phyloP scores from a whole-genome alignment of 306 rosid genomes.

The Leucaena leucocephala region DNA sequence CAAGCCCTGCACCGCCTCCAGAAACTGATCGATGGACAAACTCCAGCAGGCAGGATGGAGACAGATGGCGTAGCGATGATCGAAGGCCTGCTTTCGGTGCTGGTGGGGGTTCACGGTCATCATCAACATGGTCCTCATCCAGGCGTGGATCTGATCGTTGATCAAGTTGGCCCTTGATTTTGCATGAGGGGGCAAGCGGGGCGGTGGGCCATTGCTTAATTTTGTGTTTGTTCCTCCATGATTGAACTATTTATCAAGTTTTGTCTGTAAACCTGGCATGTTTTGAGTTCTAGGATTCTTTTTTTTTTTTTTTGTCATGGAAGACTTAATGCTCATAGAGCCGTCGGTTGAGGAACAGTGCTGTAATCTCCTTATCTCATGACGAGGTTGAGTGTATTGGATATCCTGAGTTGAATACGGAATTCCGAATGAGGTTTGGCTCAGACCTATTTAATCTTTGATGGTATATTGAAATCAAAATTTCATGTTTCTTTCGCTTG shows the following conservation, averaged over 20 bases:
- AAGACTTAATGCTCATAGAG: constrained; percentile 11
- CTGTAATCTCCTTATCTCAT: constrained; percentile 33
- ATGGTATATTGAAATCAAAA: background rate
- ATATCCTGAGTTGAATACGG: constrained; percentile 32
- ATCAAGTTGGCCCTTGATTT: constrained; percentile 21
- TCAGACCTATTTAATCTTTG: background rate
- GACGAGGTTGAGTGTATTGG: constrained; percentile 34
- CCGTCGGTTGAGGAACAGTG: constrained; percentile 34
- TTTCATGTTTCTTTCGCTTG: background rate
- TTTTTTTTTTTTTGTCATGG: constrained; percentile 24
- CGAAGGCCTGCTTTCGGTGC: constrained; percentile 54
- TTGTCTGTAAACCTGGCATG: constrained; percentile 4
- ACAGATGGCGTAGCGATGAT: constrained; percentile 80
- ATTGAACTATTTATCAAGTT: background rate
- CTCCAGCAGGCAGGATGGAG: constrained; percentile 46
- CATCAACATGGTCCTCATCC: constrained; percentile 82
- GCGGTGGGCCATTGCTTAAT: background rate
- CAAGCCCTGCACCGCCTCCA: constrained; percentile 51
- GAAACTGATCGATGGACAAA: constrained; percentile 67
- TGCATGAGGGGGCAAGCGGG: background rate
- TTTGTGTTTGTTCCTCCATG: background rate
- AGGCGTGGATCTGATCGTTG: constrained; percentile 54
- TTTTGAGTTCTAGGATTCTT: constrained; percentile 39
- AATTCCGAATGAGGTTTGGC: constrained; percentile 15
- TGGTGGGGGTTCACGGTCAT: constrained; percentile 54